phyloP scores from a whole-genome alignment of 257 asterid genomes.

The Nicotiana otophora region DNA sequence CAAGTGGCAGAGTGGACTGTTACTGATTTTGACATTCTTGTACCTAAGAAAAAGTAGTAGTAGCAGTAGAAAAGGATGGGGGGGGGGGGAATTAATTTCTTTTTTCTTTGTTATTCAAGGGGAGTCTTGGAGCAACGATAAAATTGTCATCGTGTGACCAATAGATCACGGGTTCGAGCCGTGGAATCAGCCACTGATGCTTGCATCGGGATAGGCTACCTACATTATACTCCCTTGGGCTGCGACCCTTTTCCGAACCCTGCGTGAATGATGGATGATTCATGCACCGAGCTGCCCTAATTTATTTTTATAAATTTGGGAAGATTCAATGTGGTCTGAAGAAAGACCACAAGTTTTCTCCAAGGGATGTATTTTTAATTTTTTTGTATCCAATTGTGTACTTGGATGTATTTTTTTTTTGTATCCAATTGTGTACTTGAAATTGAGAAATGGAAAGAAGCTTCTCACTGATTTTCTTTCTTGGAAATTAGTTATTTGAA shows the following conservation, averaged over 20 bases:
- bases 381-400: neutral
- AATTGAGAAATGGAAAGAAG: neutral
- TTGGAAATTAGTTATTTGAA: neutral
- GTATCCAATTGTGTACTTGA: neutral
- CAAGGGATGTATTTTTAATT: neutral
- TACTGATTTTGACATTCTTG: constrained; percentile 62
- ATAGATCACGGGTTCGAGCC: no score
- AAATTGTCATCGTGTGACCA: no score
- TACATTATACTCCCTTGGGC: no score
- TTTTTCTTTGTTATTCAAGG: no score
- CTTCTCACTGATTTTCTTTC: neutral
- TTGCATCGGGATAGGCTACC: no score
- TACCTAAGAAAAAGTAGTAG: constrained; percentile 13
- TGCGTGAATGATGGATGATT: no score
- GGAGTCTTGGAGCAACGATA: no score
- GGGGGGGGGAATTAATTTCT: no score
- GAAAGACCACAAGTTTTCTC: neutral
- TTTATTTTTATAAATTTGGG: neutral
- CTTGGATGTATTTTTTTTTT: neutral
- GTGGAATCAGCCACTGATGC: no score
- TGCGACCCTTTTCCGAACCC: no score
- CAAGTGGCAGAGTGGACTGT: constrained; percentile 89
- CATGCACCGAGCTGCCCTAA: no score
- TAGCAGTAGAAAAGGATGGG: no score
- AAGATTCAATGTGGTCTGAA: neutral